These are phyloP conservation scores for Sergeia podlipaevii DNA, from an alignment of 208 protist species.

Conservation along the genomic window DNA sequence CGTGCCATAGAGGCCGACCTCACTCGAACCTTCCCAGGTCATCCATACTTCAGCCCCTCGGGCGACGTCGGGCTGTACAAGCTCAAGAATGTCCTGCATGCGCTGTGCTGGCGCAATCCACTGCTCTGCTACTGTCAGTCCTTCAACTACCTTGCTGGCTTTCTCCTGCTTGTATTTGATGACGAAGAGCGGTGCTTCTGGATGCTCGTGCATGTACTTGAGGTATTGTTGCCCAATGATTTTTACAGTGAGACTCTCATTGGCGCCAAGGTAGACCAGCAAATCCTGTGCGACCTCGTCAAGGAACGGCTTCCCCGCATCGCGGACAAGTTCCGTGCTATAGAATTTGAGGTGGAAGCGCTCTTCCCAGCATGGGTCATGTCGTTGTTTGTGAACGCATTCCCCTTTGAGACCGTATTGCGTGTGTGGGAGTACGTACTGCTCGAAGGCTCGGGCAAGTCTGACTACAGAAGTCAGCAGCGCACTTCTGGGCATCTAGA, in stretches of 20 bases:
- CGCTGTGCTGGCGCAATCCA: slow-evolving; percentile 73
- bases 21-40: slow-evolving; percentile 60
- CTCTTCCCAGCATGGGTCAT: slow-evolving; percentile 66
- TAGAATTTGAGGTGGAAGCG: slow-evolving; percentile 42
- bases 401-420: slow-evolving; percentile 46
- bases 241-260: slow-evolving; percentile 57
- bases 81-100: slow-evolving; percentile 60
- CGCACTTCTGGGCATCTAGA: slow-evolving; percentile 35
- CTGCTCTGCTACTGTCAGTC: slow-evolving; percentile 80
- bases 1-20: slow-evolving; percentile 55
- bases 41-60: slow-evolving; percentile 70
- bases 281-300: slow-evolving; percentile 36
- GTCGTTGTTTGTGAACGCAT: slow-evolving; percentile 62
- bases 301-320: slow-evolving; percentile 41
- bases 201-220: slow-evolving; percentile 49
- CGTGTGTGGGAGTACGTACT: slow-evolving; percentile 67
- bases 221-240: slow-evolving; percentile 69
- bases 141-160: slow-evolving; percentile 68
- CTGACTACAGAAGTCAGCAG: slow-evolving; percentile 10
- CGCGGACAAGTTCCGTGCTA: slow-evolving; percentile 18
- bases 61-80: slow-evolving; percentile 49
- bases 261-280: slow-evolving; percentile 66
- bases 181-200: slow-evolving; percentile 70
- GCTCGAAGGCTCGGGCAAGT: slow-evolving; percentile 2
- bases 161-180: slow-evolving; percentile 56